A percentile compares a stretch with the other conserved stretches of the same genome.
These are phyloP conservation scores for Wilcoxina mikolae DNA, from an alignment of 495 filamentous ascomycete species.

Conservation along the genomic window DNA sequence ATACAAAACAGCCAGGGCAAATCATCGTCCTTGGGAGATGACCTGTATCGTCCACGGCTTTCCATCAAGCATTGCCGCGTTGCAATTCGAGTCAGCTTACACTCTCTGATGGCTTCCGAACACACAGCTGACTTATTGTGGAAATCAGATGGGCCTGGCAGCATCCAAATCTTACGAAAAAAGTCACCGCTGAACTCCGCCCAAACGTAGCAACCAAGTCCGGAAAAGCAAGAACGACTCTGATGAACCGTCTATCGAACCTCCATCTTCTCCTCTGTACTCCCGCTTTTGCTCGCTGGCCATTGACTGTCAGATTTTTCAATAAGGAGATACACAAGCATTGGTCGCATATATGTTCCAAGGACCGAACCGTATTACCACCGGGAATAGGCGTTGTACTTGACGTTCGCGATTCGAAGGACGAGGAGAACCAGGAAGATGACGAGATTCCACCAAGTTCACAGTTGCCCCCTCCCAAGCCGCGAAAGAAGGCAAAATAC, in stretches of 20 bases:
- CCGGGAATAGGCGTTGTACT: constrained; percentile 40
- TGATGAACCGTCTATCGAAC: constrained; percentile 49
- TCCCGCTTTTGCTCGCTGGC: constrained; percentile 63
- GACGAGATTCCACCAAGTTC: constrained; percentile 3
- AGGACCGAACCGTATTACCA: constrained; percentile 36
- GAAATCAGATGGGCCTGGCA: constrained; percentile 74
- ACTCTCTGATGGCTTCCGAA: background rate
- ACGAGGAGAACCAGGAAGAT: constrained; percentile 4
- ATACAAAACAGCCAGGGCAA: constrained; percentile 47
- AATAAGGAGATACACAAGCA: constrained; percentile 45
- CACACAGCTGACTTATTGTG: constrained; percentile 2
- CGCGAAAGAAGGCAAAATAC: constrained; percentile 12
- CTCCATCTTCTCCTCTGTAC: constrained; percentile 65
- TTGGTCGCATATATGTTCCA: constrained; percentile 51
- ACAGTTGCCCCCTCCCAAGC: constrained; percentile 10
- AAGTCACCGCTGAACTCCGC: constrained; percentile 45
- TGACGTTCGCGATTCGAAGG: constrained; percentile 30
- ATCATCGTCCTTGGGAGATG: constrained; percentile 88
- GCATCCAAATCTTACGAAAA: constrained; percentile 58
- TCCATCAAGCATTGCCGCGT: constrained; percentile 64
- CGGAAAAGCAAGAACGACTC: constrained; percentile 31
- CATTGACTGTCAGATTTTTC: constrained; percentile 73
- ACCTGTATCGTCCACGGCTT: constrained; percentile 75
- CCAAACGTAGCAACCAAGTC: constrained; percentile 30
- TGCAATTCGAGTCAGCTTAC: constrained; percentile 79